Evolutionary conservation across 2,329 filamentous ascomycete genomes (phyloP), one percentile per base, ranked within the genome.

Genomic region (Clarireedia hainanense): DNA sequence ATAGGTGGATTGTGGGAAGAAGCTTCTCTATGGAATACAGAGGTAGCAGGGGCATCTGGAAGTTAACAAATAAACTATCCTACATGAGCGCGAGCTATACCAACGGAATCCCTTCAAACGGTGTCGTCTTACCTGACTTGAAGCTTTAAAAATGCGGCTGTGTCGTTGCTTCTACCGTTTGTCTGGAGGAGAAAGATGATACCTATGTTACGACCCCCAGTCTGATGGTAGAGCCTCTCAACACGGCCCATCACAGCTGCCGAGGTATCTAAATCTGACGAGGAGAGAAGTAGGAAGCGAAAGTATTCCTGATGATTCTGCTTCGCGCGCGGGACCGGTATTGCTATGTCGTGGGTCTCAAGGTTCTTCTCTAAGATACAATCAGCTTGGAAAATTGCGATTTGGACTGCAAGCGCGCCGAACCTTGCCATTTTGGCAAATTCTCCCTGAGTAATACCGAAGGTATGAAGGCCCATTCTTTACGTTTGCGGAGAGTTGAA

Each of bases 161-260:
- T 64, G 9, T 64, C 64, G 60, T 64, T 64, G 9, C 47, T 54
- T 15, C 47, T 46, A 7, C 56, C 40, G 24, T 23, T 12, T 20
- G 58, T 59, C 47, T 62, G 60, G 4, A 71, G 57, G 6, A 71
- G 58, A 43, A 70, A 70, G 7, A 70, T 43, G 24, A 71, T 64
- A 5, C 66, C 68, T 26, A 68, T 58, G 42, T 66, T 55, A 6
- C 56, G 56, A n/a, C 64, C 67, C 10, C 66, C 69, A 24, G 57
- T 61, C n/a, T 66, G 63, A 52, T 67, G 60, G 47, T 65, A 66
- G 3, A 70, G 57, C 47, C 65, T 62, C 47, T 70, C 67, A 20
- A 71, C 65, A 5, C 67, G 63, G 37, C 57, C 48, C 57, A 66
- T 59, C 46, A 56, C 45, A n/a, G 53, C 40, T 7, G 17, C 23